A percentile compares a stretch with the other conserved stretches of the same genome.
phyloP scores from a whole-genome alignment of 768 basidiomycete genomes.

The Amanita phalloides region DNA sequence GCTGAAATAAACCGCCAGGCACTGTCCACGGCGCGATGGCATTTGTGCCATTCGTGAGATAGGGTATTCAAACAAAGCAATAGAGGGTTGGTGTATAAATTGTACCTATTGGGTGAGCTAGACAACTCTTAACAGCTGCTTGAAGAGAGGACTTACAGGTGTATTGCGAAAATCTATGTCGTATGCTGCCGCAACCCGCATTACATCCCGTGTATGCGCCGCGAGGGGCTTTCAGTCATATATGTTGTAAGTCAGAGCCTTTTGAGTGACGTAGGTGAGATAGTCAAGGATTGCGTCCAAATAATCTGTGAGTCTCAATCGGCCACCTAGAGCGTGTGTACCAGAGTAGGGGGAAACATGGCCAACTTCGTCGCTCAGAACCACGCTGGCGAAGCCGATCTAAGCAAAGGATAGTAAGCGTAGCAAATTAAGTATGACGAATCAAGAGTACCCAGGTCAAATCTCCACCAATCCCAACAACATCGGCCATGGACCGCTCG shows the following conservation, averaged over 20 bases:
- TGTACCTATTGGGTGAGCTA: constrained; percentile 24
- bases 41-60: constrained; percentile 34
- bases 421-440: too few relatives aligned
- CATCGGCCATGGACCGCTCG: too few relatives aligned
- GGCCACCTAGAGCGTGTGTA: constrained; percentile 4
- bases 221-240: constrained; percentile 35
- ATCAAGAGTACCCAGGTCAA: too few relatives aligned
- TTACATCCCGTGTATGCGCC: constrained; percentile 32
- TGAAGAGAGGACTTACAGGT: constrained; percentile 22
- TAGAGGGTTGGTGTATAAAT: constrained; percentile 29
- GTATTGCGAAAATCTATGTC: constrained; percentile 35
- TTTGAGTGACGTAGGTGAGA: constrained; percentile 39
- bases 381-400: constrained; percentile 6
- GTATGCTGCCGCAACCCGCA: constrained; percentile 31
- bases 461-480: too few relatives aligned
- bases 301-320: constrained; percentile 18
- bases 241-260: constrained; percentile 57
- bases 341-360: constrained; percentile 31
- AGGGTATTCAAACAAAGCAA: constrained; percentile 45
- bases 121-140: not conserved
- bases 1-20: constrained; percentile 23
- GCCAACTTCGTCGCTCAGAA: constrained; percentile 13
- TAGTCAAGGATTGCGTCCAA: constrained; percentile 53
- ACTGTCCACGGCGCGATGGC: constrained; percentile 29
- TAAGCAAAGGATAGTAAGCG: too few relatives aligned